Evolutionary conservation across 805 yeast species (phyloP).

Genomic region (Cyberlindnera euphorbiae): DNA sequence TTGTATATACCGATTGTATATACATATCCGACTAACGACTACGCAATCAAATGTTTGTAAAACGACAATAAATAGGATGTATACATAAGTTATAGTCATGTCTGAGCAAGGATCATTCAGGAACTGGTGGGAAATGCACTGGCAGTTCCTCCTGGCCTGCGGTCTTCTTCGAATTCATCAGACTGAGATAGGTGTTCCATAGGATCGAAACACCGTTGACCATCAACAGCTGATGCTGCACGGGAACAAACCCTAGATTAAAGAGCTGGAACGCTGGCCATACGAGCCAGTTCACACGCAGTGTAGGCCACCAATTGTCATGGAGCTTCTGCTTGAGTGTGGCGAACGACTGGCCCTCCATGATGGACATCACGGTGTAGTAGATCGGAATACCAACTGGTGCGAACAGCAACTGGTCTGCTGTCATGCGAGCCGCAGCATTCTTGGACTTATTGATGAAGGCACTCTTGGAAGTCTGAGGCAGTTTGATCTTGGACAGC

Average conservation of each 20-base stretch:
- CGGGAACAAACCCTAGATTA: slow-evolving; percentile 75
- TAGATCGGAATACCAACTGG: slow-evolving; percentile 76
- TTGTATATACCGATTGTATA: too few relatives aligned
- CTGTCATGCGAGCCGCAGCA: slow-evolving; percentile 46
- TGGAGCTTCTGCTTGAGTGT: slow-evolving; percentile 40
- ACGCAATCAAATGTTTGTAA: too few relatives aligned
- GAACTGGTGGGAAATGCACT: slow-evolving; percentile 36
- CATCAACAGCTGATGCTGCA: slow-evolving; percentile 57
- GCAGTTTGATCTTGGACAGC: slow-evolving; percentile 40
- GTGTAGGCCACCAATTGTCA: slow-evolving; percentile 59
- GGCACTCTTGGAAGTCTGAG: slow-evolving; percentile 20
- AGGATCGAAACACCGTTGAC: slow-evolving; percentile 70
- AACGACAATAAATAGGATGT: slow-evolving; percentile 1
- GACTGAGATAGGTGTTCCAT: slow-evolving; percentile 81
- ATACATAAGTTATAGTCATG: too few relatives aligned
- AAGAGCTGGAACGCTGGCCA: slow-evolving; percentile 87
- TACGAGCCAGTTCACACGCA: slow-evolving; percentile 71
- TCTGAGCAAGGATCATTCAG: slow-evolving; percentile 25
- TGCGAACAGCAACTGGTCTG: slow-evolving; percentile 74
- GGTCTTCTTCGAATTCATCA: slow-evolving; percentile 56
- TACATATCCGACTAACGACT: too few relatives aligned
- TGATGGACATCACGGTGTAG: slow-evolving; percentile 56
- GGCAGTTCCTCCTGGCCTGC: slow-evolving; percentile 23
- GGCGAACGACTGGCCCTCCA: slow-evolving; percentile 49
- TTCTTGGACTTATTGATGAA: slow-evolving; percentile 27